Conservation (phyloP, 2,329 filamentous ascomycete species). For the Didymella glomerata region DNA sequence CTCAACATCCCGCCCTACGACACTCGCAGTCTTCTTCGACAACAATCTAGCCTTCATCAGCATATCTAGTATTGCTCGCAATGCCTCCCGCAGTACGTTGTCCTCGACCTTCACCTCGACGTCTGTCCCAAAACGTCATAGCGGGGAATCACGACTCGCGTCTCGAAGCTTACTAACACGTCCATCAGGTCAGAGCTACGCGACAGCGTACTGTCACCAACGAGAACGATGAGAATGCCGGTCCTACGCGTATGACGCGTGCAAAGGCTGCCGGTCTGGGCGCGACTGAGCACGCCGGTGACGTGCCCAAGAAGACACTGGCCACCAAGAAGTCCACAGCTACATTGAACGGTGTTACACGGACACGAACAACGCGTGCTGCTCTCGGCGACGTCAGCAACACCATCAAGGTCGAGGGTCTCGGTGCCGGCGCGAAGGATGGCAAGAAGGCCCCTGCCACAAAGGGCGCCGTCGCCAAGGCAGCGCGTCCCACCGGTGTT, state of each 20-base stretch:
- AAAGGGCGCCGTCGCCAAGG: constrained; percentile 72
- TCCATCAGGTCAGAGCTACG: constrained; percentile 69
- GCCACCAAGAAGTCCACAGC: constrained; percentile 56
- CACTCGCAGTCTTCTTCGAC: constrained; percentile 33
- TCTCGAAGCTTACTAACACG: constrained; percentile 52
- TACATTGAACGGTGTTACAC: constrained; percentile 53
- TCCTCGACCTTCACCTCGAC: constrained; percentile 19
- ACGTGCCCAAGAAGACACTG: constrained; percentile 62
- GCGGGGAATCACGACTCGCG: constrained; percentile 16
- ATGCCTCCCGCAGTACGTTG: constrained; percentile 66
- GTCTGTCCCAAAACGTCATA: constrained; percentile 21
- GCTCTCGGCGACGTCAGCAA: constrained; percentile 96
- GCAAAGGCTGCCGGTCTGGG: constrained; percentile 78
- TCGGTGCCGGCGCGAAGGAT: constrained; percentile 53
- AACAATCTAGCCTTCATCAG: constrained; percentile 45
- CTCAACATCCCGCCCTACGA: constrained; percentile 38
- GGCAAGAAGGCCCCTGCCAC: constrained; percentile 74
- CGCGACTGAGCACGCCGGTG: constrained; percentile 63
- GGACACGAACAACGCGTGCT: constrained; percentile 72
- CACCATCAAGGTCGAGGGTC: constrained; percentile 76
- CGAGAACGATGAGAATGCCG: constrained; percentile 91
- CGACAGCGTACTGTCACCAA: constrained; percentile 81
- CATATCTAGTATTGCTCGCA: constrained; percentile 53
- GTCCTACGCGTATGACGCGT: constrained; percentile 85
- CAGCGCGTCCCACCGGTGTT: constrained; percentile 78